Percentiles rank a stretch among this genome's conserved stretches.
These are phyloP conservation scores for Arthrinium puccinioides DNA, from an alignment of 2,329 filamentous ascomycete species.

Conservation along the genomic window DNA sequence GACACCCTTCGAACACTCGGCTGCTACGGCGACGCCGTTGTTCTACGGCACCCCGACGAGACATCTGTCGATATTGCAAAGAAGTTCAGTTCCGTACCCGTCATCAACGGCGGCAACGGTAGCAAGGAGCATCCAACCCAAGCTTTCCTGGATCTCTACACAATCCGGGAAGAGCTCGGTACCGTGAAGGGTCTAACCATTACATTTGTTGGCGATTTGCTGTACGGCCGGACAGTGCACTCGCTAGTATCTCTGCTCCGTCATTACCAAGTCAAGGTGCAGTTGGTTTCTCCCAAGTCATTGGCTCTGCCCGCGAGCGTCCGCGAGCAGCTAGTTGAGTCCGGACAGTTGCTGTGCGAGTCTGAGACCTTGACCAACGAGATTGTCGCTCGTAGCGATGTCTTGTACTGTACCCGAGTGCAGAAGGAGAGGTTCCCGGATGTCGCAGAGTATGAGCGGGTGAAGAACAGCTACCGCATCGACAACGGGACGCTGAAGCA, in stretches of 20 bases:
- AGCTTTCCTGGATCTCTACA: slow-evolving; percentile 95
- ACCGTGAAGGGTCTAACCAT: slow-evolving; percentile 93
- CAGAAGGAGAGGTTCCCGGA: slow-evolving; percentile 95
- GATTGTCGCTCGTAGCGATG: slow-evolving; percentile 78
- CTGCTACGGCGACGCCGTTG: slow-evolving; percentile 90
- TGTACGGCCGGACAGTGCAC: slow-evolving; percentile 91
- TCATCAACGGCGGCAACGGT: slow-evolving; percentile 97
- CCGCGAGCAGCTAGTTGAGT: slow-evolving; percentile 60
- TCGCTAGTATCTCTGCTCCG: slow-evolving; percentile 88
- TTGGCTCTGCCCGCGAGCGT: slow-evolving; percentile 73
- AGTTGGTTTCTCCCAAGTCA: slow-evolving; percentile 78
- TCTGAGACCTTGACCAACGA: slow-evolving; percentile 76
- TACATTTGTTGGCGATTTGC: slow-evolving; percentile 89
- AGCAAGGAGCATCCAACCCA: slow-evolving; percentile 95
- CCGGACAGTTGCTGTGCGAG: slow-evolving; percentile 72
- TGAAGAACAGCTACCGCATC: slow-evolving; percentile 84
- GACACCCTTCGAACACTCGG: slow-evolving; percentile 90
- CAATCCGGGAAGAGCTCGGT: slow-evolving; percentile 93
- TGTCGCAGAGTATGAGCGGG: slow-evolving; percentile 69
- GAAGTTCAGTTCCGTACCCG: slow-evolving; percentile 81
- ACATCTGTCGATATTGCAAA: slow-evolving; percentile 73
- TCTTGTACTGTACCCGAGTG: slow-evolving; percentile 93
- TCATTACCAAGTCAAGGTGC: slow-evolving; percentile 91
- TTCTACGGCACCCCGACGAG: slow-evolving; percentile 88
- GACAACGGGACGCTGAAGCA: slow-evolving; percentile 85